A percentile compares a stretch with the other conserved stretches of the same genome.
phyloP scores from a whole-genome alignment of 257 asterid species.

The Solanum habrochaites region DNA sequence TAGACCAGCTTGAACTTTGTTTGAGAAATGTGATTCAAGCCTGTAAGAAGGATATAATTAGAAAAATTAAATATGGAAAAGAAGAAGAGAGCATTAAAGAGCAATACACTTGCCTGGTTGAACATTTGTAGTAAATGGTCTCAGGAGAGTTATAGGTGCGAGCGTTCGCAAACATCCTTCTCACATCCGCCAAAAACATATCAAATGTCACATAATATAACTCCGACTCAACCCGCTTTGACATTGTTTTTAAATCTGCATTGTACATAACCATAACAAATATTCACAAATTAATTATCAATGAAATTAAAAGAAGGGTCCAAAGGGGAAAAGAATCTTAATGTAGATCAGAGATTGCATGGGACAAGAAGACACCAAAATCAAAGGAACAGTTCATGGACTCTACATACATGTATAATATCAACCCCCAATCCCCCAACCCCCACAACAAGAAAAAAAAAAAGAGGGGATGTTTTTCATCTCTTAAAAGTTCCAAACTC shows the following conservation, averaged over 20 bases:
- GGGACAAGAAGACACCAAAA: background rate
- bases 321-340: background rate
- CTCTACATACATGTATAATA: background rate
- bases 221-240: constrained; percentile 89
- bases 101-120: constrained; percentile 56
- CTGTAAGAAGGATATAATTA: constrained; percentile 15
- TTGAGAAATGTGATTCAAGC: constrained; percentile 64
- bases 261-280: background rate
- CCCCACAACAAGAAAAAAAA: no score
- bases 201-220: constrained; percentile 78
- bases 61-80: background rate
- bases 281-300: background rate
- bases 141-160: constrained; percentile 94
- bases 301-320: background rate
- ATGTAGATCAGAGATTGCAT: background rate
- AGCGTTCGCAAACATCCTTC: constrained; percentile 87
- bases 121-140: constrained; percentile 77
- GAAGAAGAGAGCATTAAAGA: background rate
- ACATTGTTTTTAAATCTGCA: constrained; percentile 86
- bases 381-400: background rate
- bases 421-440: background rate
- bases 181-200: constrained; percentile 81
- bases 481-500: background rate
- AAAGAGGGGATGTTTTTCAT: background rate
- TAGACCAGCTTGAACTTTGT: constrained; percentile 72